Conservation (phyloP, 2,329 filamentous ascomycete species). For the Pseudocercospora macadamiae region DNA sequence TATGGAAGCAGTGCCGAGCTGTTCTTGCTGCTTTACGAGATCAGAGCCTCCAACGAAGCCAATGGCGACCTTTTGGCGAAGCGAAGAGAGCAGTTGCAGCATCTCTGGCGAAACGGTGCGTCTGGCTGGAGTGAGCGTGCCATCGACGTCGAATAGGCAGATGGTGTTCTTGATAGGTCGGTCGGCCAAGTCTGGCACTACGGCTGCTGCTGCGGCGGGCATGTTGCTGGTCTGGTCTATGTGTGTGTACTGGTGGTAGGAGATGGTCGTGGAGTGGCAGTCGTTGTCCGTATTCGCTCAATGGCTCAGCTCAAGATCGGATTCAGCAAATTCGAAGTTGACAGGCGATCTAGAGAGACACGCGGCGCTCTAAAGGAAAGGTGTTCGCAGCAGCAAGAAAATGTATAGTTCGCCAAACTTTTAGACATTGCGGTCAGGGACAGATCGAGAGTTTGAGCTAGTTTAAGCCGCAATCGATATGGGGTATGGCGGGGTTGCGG, state of each 20-base stretch:
- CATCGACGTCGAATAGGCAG: constrained; percentile 94
- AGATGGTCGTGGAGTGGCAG: not conserved
- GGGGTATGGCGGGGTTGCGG: too few relatives aligned
- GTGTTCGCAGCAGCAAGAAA: constrained; percentile 1
- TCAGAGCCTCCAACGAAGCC: constrained; percentile 93
- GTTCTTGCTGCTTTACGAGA: constrained; percentile 92
- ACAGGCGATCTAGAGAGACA: not conserved
- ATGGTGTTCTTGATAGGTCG: constrained; percentile 92
- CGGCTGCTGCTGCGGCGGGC: constrained; percentile 40
- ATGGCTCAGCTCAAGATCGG: not conserved
- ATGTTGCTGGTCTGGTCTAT: not conserved
- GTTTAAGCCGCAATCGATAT: too few relatives aligned
- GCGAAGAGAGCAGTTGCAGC: constrained; percentile 73
- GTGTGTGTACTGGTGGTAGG: constrained; percentile 14
- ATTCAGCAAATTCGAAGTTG: not conserved
- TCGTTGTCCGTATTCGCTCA: not conserved
- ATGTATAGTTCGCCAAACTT: not conserved
- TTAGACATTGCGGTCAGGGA: not conserved
- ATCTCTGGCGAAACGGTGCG: constrained; percentile 74
- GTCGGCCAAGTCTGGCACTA: constrained; percentile 75
- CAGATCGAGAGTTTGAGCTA: not conserved
- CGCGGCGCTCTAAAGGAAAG: not conserved
- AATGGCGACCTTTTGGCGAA: constrained; percentile 86
- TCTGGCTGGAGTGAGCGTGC: constrained; percentile 82
- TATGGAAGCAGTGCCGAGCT: constrained; percentile 72